Base-by-base conservation (phyloP, 768 basidiomycete genomes). In the Boletus huronensis region DNA sequence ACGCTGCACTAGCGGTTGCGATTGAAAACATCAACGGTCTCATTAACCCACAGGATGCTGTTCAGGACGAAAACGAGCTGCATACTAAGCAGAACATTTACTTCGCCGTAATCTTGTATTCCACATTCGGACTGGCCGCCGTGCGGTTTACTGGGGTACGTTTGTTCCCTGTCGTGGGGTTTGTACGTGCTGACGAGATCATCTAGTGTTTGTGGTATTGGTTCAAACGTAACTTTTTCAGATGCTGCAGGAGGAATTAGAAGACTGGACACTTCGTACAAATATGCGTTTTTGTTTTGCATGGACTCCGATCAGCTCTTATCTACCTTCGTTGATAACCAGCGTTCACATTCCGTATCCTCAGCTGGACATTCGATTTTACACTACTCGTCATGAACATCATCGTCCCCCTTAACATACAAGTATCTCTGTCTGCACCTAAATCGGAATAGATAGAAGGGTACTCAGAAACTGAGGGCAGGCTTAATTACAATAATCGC, bases 191-290 rank as follows among this genome's bases (percentile, higher is more conserved):
- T 43, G 25, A 55, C 34, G 32, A 48, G n/a, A 55, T 54, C 52
- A 6, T 29, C 3, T 59, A 93, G 90, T 92, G 90, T 69, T 66
- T 93, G 60, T 90, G 66, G 69, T 93, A 92, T 75, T 89, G 84
- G 78, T 80, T 91, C 77, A 88, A 81, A 71, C 82, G 89, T 59
- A 90, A 91, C 71, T 70, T 93, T 48, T 92, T 90, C 82, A 77
- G 86, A 60, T 87, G 79, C 70, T 93, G 87, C 80, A 81, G 90
- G 63, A 81, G 78, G 64, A 88, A 85, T 65, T 92, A 72, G 77
- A 29, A 31, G 50, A 48, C 3, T 35, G 36, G 29, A 40, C 38
- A 19, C 19, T 47, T 50, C 13, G 25, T 47, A 54, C 44, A 52
- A 31, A 58, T 58, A 68, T 59, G 54, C 50, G 26, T 36, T 54